phyloP scores from a whole-genome alignment of 257 asterid species.

The Salvia rosmarinus region DNA sequence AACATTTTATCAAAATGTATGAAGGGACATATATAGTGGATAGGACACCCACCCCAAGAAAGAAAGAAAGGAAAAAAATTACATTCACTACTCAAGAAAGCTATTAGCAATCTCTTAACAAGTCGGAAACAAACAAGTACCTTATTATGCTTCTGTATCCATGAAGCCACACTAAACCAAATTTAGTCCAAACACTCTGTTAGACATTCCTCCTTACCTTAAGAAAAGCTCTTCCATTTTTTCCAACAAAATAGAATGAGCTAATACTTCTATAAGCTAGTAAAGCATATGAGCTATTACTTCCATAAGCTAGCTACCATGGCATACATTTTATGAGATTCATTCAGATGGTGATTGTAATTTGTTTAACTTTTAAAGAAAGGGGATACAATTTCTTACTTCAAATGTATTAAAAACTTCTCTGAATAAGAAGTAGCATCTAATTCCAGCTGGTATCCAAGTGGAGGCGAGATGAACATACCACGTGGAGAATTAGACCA shows the following conservation, averaged over 20 bases:
- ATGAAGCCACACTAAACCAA: background rate
- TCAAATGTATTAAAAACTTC: constrained; percentile 19
- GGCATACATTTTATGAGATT: constrained; percentile 9
- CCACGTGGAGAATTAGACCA: background rate
- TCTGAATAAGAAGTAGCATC: background rate
- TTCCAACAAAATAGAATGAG: background rate
- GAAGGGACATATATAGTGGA: background rate
- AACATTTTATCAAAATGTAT: background rate
- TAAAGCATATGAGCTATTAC: background rate
- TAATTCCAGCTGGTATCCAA: background rate
- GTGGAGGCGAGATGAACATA: background rate
- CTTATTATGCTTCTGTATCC: background rate
- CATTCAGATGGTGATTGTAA: background rate
- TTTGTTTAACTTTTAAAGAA: background rate
- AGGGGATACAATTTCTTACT: constrained; percentile 15
- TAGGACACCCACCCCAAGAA: background rate
- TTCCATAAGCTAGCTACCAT: background rate
- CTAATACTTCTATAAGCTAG: background rate
- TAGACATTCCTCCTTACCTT: background rate
- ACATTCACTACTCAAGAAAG: background rate
- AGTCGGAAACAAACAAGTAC: background rate
- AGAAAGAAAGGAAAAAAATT: background rate
- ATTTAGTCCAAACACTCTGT: background rate
- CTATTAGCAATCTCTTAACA: background rate
- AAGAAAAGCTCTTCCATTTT: background rate